Evolutionary conservation across 2,329 filamentous ascomycete species (phyloP).

Genomic region (Epichloe uncinata): DNA sequence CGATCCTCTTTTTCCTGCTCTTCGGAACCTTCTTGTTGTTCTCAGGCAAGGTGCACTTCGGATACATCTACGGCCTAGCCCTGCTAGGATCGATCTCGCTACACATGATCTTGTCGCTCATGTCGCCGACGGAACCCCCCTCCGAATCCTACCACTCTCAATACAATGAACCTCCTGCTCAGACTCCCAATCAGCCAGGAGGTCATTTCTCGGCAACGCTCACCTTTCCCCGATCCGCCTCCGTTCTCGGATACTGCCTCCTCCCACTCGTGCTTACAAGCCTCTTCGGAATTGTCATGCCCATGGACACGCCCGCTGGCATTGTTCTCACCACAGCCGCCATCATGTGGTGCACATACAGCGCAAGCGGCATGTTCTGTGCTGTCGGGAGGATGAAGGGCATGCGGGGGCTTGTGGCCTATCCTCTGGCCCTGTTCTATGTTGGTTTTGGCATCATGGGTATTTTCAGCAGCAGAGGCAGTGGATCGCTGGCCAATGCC

Average conservation of each 20-base stretch:
- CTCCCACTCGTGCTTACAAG: conserved; percentile 80
- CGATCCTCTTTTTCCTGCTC: conserved; percentile 85
- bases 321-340: conserved; percentile 75
- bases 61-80: conserved; percentile 95
- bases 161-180: conserved; percentile 21
- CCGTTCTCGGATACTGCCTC: conserved; percentile 88
- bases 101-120: conserved; percentile 87
- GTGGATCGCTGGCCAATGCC: conserved; percentile 21
- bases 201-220: conserved; percentile 67
- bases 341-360: conserved; percentile 93
- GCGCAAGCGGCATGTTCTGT: conserved; percentile 91
- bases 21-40: conserved; percentile 87
- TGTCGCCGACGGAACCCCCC: conserved; percentile 62
- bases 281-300: conserved; percentile 70
- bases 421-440: conserved; percentile 89
- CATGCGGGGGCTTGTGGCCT: conserved; percentile 85
- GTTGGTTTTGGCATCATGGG: conserved; percentile 98
- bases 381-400: conserved; percentile 75
- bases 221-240: conserved; percentile 78
- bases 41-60: conserved; percentile 93
- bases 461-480: conserved; percentile 72
- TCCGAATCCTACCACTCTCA: conserved; percentile 25
- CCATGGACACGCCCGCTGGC: conserved; percentile 80
- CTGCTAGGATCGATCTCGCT: conserved; percentile 76
- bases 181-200: conserved; percentile 30